Conservation (phyloP, 1,284 basidiomycete species). For the Earliella scabrosa region DNA sequence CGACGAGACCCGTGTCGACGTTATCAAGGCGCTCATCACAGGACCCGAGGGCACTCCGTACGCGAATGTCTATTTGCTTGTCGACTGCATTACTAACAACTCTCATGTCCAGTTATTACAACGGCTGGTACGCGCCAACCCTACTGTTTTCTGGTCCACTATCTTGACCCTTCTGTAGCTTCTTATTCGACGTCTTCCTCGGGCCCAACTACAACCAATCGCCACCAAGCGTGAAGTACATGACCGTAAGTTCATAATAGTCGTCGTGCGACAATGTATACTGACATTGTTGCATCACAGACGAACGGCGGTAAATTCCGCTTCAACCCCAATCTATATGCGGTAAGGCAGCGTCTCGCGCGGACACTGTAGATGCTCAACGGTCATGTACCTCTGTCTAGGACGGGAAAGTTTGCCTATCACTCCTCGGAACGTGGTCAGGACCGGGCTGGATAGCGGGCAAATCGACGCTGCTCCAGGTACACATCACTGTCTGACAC, state of each 20-base stretch:
- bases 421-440: constrained; percentile 88
- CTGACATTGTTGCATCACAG: constrained; percentile 39
- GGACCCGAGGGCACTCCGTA: constrained; percentile 92
- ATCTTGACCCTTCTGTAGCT: constrained; percentile 39
- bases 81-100: constrained; percentile 1
- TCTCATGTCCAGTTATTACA: constrained; percentile 62
- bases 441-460: constrained; percentile 91
- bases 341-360: constrained; percentile 50
- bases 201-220: constrained; percentile 81
- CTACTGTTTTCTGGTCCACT: background rate
- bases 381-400: constrained; percentile 39
- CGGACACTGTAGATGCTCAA: too few relatives aligned
- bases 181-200: constrained; percentile 90
- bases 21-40: constrained; percentile 89
- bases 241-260: constrained; percentile 65
- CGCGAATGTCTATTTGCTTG: constrained; percentile 38
- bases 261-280: background rate
- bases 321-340: constrained; percentile 92
- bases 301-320: constrained; percentile 88
- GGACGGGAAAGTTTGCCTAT: constrained; percentile 92
- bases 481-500: background rate
- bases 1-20: constrained; percentile 86
- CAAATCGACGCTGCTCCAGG: constrained; percentile 75
- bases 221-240: constrained; percentile 85
- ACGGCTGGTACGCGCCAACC: constrained; percentile 82